Percentiles rank a stretch among this genome's conserved stretches.
phyloP scores from a whole-genome alignment of 805 yeast species.

The Wickerhamiella cacticola region DNA sequence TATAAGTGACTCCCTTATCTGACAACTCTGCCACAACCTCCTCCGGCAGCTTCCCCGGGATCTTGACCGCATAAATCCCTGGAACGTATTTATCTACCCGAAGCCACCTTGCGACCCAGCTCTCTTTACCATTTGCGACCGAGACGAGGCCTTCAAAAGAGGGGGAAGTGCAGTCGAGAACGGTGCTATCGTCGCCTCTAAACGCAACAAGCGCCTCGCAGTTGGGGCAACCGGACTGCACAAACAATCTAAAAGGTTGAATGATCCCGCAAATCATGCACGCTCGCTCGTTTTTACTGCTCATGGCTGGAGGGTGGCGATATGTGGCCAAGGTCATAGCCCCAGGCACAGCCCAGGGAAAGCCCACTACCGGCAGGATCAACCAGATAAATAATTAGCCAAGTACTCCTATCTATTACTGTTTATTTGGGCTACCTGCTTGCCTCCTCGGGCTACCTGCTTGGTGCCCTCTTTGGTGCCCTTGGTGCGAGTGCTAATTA shows the following conservation, averaged over 20 bases:
- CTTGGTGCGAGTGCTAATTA: no score
- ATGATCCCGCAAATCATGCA: slow-evolving; percentile 95
- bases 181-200: slow-evolving; percentile 67
- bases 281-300: slow-evolving; percentile 71
- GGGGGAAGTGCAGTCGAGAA: slow-evolving; percentile 89
- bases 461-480: no score
- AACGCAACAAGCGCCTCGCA: slow-evolving; percentile 80
- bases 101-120: slow-evolving; percentile 97
- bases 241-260: slow-evolving; percentile 63
- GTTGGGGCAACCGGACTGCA: slow-evolving; percentile 86
- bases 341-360: no score
- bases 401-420: no score
- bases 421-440: no score
- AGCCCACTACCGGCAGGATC: no score
- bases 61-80: slow-evolving; percentile 88
- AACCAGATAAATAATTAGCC: no score
- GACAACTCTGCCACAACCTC: slow-evolving; percentile 66
- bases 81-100: slow-evolving; percentile 79
- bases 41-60: slow-evolving; percentile 80
- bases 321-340: no score
- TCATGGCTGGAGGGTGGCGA: no score
- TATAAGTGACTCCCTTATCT: slow-evolving; percentile 63
- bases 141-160: slow-evolving; percentile 92
- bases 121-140: slow-evolving; percentile 64
- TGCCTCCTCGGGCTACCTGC: no score